Base-by-base conservation (phyloP, 2,329 filamentous ascomycete genomes). In the Karstenula rhodostoma region DNA sequence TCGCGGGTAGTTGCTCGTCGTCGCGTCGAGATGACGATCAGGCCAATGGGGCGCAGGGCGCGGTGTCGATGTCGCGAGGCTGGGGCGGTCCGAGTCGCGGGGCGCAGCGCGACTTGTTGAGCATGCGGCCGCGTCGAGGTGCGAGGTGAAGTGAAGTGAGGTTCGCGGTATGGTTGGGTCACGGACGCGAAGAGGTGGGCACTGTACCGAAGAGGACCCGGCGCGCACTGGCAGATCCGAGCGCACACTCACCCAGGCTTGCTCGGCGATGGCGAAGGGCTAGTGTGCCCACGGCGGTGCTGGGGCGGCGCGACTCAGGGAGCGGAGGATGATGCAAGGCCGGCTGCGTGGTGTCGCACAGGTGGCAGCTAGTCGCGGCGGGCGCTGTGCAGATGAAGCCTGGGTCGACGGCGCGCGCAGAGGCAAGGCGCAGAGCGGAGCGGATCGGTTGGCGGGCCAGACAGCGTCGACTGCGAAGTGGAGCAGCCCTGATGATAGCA, bases 1-100 rank as follows among this genome's bases (percentile, higher is more conserved):
- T 70, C 65, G 67, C 69, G 65, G 67, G 61, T 64, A 63, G 69
- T 63, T 67, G 59, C 59, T 61, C 59, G 61, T 64, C 50, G 51
- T 51, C 46, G 59, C 58, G 59, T 61, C 61, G 58, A 60, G 61
- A 54, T 62, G 62, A 52, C 55, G 58, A 35, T 47, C 56, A 56
- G 68, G 61, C 68, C 69, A 72, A 74, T 71, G 49, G 69, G 61
- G 43, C 60, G 58, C 50, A 65, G 25, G 50, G 54, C 60, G 55
- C 12, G 37, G 10, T 49, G 56, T 40, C 54, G 59, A 59, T 60
- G 59, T 65, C 65, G 67, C 67, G 67, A 56, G 62, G 64, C 60
- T 59, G 64, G 50, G 57, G 64, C 29, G 43, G 49, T 63, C 60
- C 61, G 56, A 52, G 23, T 58, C 59, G 62, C 65, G 67, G 58